phyloP scores from a whole-genome alignment of 192 early-diverging fungal genomes.

The Diversispora eburnea region DNA sequence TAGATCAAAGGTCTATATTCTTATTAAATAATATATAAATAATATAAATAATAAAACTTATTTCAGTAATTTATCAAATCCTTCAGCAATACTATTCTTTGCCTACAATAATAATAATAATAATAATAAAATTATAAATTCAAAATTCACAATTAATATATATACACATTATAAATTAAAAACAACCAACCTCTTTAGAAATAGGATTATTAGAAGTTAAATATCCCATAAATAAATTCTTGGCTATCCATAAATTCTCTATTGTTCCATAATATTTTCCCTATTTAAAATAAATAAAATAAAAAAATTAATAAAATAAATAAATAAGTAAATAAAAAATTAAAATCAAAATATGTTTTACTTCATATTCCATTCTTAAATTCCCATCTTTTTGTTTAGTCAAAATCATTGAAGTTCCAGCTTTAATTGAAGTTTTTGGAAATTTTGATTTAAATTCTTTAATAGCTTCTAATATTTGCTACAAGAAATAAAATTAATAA shows the following conservation, averaged over 20 bases:
- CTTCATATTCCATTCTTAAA: conserved; percentile 36
- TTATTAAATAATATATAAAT: no score
- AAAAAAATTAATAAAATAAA: not conserved
- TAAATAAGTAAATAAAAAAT: not conserved
- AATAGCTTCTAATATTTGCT: conserved; percentile 50
- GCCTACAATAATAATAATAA: conserved; percentile 8
- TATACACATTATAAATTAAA: not conserved
- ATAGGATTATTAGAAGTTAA: conserved; percentile 43
- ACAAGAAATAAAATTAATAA: not conserved
- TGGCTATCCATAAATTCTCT: conserved; percentile 47
- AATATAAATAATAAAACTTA: no score
- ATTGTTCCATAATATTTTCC: conserved; percentile 43
- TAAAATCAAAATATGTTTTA: not conserved
- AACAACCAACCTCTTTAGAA: conserved; percentile 36
- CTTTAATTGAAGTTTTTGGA: conserved; percentile 45
- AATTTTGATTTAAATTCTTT: conserved; percentile 50
- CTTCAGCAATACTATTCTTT: conserved; percentile 24
- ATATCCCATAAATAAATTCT: conserved; percentile 51
- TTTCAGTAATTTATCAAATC: conserved; percentile 18
- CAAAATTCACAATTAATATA: not conserved
- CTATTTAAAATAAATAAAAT: conserved; percentile 30
- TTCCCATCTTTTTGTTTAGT: conserved; percentile 44
- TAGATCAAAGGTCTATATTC: no score
- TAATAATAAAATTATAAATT: not conserved
- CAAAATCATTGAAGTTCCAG: conserved; percentile 46